Conservation (phyloP, 2,329 filamentous ascomycete genomes). For the Fusarium sp. region DNA sequence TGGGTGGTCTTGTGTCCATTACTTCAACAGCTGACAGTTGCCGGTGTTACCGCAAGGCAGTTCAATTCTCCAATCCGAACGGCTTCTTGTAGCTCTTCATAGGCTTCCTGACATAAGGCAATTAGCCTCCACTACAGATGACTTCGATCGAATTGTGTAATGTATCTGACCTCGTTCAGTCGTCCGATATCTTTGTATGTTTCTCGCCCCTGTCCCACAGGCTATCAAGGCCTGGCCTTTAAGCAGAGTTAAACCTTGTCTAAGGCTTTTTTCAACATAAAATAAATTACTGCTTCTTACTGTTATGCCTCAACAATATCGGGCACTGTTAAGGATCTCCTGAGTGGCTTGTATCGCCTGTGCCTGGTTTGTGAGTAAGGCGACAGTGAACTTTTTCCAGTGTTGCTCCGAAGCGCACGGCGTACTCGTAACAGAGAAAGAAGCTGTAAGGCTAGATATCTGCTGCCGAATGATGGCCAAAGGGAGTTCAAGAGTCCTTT, state of each 20-base stretch:
- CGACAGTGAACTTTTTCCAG: no score
- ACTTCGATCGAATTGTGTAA: not conserved
- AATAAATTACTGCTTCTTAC: not conserved
- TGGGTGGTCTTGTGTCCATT: slow-evolving; percentile 15
- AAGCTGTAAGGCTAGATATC: not conserved
- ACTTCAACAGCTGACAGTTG: slow-evolving; percentile 11
- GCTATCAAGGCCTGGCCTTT: not conserved
- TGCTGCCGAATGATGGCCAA: not conserved
- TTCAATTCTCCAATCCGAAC: not conserved
- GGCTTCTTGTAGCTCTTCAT: not conserved
- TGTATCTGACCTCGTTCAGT: not conserved
- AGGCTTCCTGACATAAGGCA: not conserved
- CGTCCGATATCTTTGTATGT: not conserved
- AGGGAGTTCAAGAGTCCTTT: not conserved
- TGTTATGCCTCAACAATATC: not conserved
- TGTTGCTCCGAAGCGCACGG: no score
- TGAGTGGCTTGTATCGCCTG: not conserved
- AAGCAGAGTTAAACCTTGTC: not conserved
- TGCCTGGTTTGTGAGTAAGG: not conserved
- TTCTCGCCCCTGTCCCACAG: not conserved
- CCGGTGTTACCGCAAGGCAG: not conserved
- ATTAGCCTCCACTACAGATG: not conserved
- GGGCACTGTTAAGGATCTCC: not conserved
- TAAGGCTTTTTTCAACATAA: not conserved
- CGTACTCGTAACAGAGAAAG: no score